Base-by-base conservation (phyloP, 2,329 filamentous ascomycete genomes). In the Helicocarpus griseus region DNA sequence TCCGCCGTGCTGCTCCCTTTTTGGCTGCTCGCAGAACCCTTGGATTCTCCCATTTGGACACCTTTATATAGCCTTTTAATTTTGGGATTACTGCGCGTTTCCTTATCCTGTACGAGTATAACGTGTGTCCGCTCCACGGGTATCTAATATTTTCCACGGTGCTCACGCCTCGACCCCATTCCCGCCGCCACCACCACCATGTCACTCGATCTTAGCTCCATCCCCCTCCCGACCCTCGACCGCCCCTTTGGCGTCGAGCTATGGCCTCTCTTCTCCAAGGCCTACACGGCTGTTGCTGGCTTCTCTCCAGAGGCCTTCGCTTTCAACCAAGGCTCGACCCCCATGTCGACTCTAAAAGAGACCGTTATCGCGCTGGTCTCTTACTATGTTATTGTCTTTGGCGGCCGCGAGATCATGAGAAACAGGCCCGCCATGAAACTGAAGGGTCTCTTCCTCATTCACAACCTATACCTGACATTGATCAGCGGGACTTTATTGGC, bases 321-420 rank as follows among this genome's bases (percentile, higher is more conserved):
- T 58, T 95, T 95, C 71, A 76, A 81, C 54, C 78, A 82, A 28
- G 86, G 86, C 64, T 73, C 80, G 69, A 95, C 88, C 31, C 86
- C 87, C 58, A 85, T 95, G 79, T 93, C 89, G 48, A 95, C 89
- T 1, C 73, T 95, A 63, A 85, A 83, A 69, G 81, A 85, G 69
- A 89, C 86, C 46, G 79, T 81, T 56, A 79, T 85, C 61, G 83
- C 88, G 67, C 83, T 94, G 61, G 74, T 87, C 63, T 72, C 86
- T 64, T 95, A 95, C 82, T 95, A 95, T 70, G 73, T 84, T 61
- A 76, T 94, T 73, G 90, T 95, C 64, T 90, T 95, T 59, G 88
- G 87, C 56, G 90, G 90, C 51, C 81, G 88, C 57, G 87, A 91
- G 72, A 69, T 86, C 61, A 95, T 95, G 89, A 85, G 86, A 70